Base-by-base conservation (phyloP, 1,139 yeast genomes). In the Wickerhamomyces sp. region DNA sequence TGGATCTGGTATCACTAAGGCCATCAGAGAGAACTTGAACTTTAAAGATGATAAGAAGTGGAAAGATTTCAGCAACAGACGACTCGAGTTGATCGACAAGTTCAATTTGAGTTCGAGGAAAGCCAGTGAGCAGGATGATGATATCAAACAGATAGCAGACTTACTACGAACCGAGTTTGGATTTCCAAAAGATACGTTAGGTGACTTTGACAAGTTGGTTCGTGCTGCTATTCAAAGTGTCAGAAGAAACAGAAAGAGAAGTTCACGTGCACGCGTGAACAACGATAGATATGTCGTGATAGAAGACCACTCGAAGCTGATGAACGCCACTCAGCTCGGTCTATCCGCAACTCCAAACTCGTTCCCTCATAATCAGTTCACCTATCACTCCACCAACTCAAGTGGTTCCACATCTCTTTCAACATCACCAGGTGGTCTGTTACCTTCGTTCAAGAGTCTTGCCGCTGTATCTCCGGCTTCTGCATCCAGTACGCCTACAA, bases 91-190 rank as follows among this genome's bases (percentile, higher is more conserved):
- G 38, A 91, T 91, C 27, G 96, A 89, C 56, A 74, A 83, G 16
- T 67, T 87, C 47, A 82, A 80, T 35, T 65, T 91, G 38, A 78
- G 89, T 45, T 71, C 79, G 20, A 76, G 77, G 42, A 89, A 88
- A 62, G 97, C 97, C 2, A 77, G 89, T 38, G 97, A 91, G 56
- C 97, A 91, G 57, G 96, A 89, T 47, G 76, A 71, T 22, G 81
- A 83, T 47, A 87, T 91, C 32, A 67, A 70, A 34, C 70, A 73
- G 35, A 93, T 93, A 24, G 95, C 97, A 0, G 75, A 76, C 38
- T 70, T 78, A 7, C 64, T 91, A 34, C 64, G 95, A 46, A 62
- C 66, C 3, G 97, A 91, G 61, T 91, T 86, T 52, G 75, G 77
- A 13, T 89, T 80, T 54, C 73, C 79, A 1, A 61, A 59, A 8